Evolutionary conservation across 257 asterid genomes (phyloP), one percentile per base, ranked within the genome.

Genomic region (Euphrasia confusa): DNA sequence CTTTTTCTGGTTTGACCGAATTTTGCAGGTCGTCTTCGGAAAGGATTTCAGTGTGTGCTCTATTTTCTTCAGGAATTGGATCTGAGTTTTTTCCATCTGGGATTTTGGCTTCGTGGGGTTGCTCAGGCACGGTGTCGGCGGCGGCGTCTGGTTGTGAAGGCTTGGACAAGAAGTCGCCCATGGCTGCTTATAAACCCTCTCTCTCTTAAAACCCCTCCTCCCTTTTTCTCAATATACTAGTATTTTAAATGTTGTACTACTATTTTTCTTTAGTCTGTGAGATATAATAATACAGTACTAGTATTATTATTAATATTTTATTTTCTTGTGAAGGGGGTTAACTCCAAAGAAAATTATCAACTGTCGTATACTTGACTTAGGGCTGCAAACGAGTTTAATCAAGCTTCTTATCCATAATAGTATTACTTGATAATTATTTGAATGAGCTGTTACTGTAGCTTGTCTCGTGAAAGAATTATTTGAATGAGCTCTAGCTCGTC

Each of bases 101-200:
- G 71, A 55, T 30, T 54, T 54, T 49, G 13, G 74, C 6, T 39
- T 65, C 78, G 5, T 73, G 56, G 47, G 9, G 27, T 47, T 65
- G 24, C 65, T 33, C 66, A 2, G 66, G 57, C 48, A 45, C 30
- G 64, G 68, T 33, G 50, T 65, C 21, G 60, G 76, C 52, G 69
- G 27, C 73, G 66, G 78, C 70, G 73, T 67, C 70, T 57, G 80
- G 57, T 17, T 58, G 58, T 30, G 79, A 68, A 32, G 62, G 78
- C 17, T 67, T 68, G 37, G 78, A 68, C 44, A 42, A 58, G 6
- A 70, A 15, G 71, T 60, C 80, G 72, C 72, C 88, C 80, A 74
- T 79, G 80, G 75, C 76, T 64, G 71, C 77, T 60, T 14, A 49
- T 54, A 81, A 71, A 82, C 78, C 80, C 83, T 37, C 81, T 54